These are phyloP conservation scores for Yarrowia divulgata DNA, from an alignment of 805 yeast genomes.

Conservation along the genomic window DNA sequence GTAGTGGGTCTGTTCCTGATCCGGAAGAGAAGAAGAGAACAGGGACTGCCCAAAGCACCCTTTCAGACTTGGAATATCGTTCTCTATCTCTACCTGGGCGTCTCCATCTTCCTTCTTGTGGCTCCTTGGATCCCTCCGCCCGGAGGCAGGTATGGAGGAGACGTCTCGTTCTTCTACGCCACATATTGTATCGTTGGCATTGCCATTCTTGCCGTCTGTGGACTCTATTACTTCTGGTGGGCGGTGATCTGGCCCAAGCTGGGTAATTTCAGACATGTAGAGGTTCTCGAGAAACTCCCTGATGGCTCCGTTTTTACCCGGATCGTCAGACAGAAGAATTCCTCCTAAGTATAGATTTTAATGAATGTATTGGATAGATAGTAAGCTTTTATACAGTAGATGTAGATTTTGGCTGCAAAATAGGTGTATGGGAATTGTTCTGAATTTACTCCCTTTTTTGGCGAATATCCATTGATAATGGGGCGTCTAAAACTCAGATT, in stretches of 20 bases:
- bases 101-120: constrained; percentile 21
- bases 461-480: no score
- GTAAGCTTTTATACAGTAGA: no score
- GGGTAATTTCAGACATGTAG: constrained; percentile 13
- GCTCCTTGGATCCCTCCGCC: constrained; percentile 38
- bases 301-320: constrained; percentile 19
- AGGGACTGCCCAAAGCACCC: background rate
- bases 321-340: constrained; percentile 10
- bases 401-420: no score
- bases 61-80: constrained; percentile 9
- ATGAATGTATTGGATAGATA: no score
- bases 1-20: constrained; percentile 45
- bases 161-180: constrained; percentile 30
- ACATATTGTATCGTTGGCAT: constrained; percentile 25
- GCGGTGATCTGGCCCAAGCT: constrained; percentile 22
- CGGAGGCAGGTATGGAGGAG: constrained; percentile 28
- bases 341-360: no score
- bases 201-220: constrained; percentile 26
- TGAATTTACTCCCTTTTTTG: no score
- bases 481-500: no score
- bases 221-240: constrained; percentile 35
- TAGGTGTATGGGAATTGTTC: no score
- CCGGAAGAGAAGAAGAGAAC: constrained; percentile 4
- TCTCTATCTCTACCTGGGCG: constrained; percentile 4
- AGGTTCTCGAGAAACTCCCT: constrained; percentile 3